Base-by-base conservation (phyloP, 2,329 filamentous ascomycete species). In the Stachybotrys chlorohalonatus region DNA sequence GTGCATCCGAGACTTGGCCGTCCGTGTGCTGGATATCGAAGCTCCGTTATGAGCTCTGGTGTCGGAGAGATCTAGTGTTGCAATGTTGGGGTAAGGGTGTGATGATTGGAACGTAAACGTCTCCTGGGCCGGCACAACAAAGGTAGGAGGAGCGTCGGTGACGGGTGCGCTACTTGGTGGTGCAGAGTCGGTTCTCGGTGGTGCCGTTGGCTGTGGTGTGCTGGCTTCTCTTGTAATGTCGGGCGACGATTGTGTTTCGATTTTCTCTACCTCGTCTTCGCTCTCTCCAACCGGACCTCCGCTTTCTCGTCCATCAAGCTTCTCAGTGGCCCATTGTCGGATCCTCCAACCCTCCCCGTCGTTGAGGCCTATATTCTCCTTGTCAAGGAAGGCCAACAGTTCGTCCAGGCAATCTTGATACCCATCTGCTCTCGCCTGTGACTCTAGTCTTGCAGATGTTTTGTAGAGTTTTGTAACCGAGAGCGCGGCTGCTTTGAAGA, bases 381-480 rank as follows among this genome's bases (percentile, higher is more conserved):
- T 87, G 67, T 97, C 92, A 53, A 97, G 75, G 62, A 95, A 95
- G 15, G 79, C 73, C n/a, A 96, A 74, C 6, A 99, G 76, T 61
- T 97, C 93, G 59, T 96, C 90, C 45, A 99, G 76, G 45, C 92
- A 95, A 66, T 97, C 92, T 69, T 96, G 92, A 64, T 96, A 97
- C 31, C 94, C 94, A 46, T 92, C 86, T 52, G 82, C 75, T 52
- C 89, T 84, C 50, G 90, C 85, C 64, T 86, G 85, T 52, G 86
- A 79, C 68, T 94, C 86, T 51, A 89, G 88, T 36, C 84, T 79
- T 11, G 89, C 87, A 3, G 93, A 93, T 46, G 86, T 92, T 73
- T 96, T 96, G 76, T 97, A 97, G 13, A 99, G 84, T 66, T 95
- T 96, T 51, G 94, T 97, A 54, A 97, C 92, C 6, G 91, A 95